Conservation (phyloP, 2,329 filamentous ascomycete genomes). For the Trichoderma koningiopsis region DNA sequence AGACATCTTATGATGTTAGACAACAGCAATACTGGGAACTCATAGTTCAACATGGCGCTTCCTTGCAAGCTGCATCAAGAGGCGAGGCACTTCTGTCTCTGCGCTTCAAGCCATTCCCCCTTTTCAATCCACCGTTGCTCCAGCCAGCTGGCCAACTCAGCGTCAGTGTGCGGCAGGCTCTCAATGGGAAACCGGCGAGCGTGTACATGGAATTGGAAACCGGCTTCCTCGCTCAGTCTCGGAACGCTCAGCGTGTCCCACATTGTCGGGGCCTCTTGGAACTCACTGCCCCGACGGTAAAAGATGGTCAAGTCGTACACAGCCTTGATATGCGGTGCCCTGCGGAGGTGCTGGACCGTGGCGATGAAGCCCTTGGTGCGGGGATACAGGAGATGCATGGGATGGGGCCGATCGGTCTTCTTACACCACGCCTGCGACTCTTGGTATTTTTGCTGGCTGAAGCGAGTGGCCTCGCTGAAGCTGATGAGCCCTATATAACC, state of each 20-base stretch:
- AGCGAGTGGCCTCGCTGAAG: slow-evolving; percentile 66
- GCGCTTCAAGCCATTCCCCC: slow-evolving; percentile 51
- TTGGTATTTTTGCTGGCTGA: slow-evolving; percentile 55
- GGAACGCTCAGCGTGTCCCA: slow-evolving; percentile 54
- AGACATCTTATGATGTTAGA: not conserved
- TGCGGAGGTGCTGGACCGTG: slow-evolving; percentile 57
- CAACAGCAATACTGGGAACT: not conserved
- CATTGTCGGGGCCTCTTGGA: slow-evolving; percentile 52
- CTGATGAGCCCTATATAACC: slow-evolving; percentile 59
- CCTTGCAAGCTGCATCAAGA: not conserved
- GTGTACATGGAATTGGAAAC: slow-evolving; percentile 55
- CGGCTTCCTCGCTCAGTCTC: slow-evolving; percentile 42
- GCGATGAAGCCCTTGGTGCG: slow-evolving; percentile 63
- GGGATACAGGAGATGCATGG: slow-evolving; percentile 61
- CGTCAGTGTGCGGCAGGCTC: slow-evolving; percentile 51
- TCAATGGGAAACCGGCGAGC: slow-evolving; percentile 51
- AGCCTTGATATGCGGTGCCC: slow-evolving; percentile 53
- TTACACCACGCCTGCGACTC: slow-evolving; percentile 56
- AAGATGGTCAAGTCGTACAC: slow-evolving; percentile 60
- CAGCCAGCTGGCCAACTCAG: slow-evolving; percentile 53
- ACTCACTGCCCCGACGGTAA: slow-evolving; percentile 49
- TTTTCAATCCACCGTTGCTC: slow-evolving; percentile 57
- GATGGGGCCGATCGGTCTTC: slow-evolving; percentile 51
- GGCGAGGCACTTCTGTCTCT: slow-evolving; percentile 30
- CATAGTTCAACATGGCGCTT: not conserved